A percentile compares a stretch with the other conserved stretches of the same genome.
These are phyloP conservation scores for Spergularia azorica DNA, from an alignment of 179 eudicot species.

Conservation along the genomic window DNA sequence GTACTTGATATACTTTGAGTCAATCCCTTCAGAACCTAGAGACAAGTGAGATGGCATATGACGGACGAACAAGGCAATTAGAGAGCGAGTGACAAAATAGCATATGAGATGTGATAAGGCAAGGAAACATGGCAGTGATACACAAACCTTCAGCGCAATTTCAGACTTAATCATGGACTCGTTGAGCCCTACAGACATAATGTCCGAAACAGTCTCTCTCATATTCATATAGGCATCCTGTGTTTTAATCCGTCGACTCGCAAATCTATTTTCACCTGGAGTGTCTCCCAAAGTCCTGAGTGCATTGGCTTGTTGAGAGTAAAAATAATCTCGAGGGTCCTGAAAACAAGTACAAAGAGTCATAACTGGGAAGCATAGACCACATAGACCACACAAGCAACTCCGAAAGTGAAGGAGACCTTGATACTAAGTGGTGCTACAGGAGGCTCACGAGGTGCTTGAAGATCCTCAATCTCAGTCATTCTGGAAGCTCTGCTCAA, in stretches of 20 bases:
- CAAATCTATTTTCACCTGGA: slow-evolving; percentile 44
- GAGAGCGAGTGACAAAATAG: slow-evolving; percentile 1
- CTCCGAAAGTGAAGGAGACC: slow-evolving; percentile 39
- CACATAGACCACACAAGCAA: slow-evolving; percentile 6
- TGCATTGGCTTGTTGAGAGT: slow-evolving; percentile 94
- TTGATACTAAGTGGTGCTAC: slow-evolving; percentile 91
- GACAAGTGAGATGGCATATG: slow-evolving; percentile 20
- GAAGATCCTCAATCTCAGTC: slow-evolving; percentile 96
- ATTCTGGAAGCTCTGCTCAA: slow-evolving; percentile 59
- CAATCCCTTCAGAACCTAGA: slow-evolving; percentile 68
- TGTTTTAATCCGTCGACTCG: slow-evolving; percentile 51
- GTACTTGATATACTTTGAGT: slow-evolving; percentile 80
- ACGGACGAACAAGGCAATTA: not conserved
- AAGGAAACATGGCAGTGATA: not conserved
- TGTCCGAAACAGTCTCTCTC: slow-evolving; percentile 53
- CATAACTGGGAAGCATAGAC: slow-evolving; percentile 20
- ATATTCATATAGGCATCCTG: slow-evolving; percentile 65
- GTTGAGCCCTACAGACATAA: slow-evolving; percentile 52
- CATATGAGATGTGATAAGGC: not conserved
- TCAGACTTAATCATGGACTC: slow-evolving; percentile 71
- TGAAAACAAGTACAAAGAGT: slow-evolving; percentile 29
- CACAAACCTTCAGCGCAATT: slow-evolving; percentile 74
- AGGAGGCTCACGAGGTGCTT: slow-evolving; percentile 81
- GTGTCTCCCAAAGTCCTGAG: slow-evolving; percentile 63
- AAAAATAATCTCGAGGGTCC: slow-evolving; percentile 98